Conservation (phyloP, 768 basidiomycete genomes). For the Daedaleopsis sinensis region DNA sequence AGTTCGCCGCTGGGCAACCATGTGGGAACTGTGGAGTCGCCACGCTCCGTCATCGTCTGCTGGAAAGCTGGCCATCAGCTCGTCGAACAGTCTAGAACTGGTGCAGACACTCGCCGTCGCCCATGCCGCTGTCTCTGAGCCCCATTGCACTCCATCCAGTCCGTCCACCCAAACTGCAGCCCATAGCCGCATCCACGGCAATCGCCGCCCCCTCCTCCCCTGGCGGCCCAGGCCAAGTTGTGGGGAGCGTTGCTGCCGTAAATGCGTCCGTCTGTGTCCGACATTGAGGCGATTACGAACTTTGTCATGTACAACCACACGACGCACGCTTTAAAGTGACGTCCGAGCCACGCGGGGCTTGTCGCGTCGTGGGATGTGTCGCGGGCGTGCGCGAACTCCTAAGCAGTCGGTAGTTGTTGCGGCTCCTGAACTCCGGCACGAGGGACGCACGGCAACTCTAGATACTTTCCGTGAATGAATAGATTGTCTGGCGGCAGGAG, state of each 20-base stretch:
- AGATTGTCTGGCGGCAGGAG: not conserved
- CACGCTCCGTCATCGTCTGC: slow-evolving; percentile 8
- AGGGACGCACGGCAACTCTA: not conserved
- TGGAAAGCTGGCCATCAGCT: slow-evolving; percentile 6
- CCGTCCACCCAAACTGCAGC: too few relatives aligned
- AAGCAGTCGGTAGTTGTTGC: not conserved
- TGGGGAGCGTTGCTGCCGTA: not conserved
- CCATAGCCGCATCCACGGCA: not conserved
- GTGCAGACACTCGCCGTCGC: not conserved
- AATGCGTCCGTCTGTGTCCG: not conserved
- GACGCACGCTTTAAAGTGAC: not conserved
- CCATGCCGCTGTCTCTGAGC: not conserved
- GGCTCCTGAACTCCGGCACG: not conserved
- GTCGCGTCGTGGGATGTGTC: not conserved
- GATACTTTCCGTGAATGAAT: not conserved
- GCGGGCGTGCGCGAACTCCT: not conserved
- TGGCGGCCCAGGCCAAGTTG: not conserved
- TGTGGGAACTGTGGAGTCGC: slow-evolving; percentile 22
- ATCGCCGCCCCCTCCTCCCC: not conserved
- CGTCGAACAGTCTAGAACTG: slow-evolving; percentile 13
- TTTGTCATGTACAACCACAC: not conserved
- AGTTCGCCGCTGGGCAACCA: slow-evolving; percentile 14
- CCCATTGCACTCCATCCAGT: not conserved
- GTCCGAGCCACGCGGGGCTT: not conserved
- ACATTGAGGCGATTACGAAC: not conserved